Base-by-base conservation (phyloP, 2,329 filamentous ascomycete genomes). In the Neopestalotiopsis clavispora region DNA sequence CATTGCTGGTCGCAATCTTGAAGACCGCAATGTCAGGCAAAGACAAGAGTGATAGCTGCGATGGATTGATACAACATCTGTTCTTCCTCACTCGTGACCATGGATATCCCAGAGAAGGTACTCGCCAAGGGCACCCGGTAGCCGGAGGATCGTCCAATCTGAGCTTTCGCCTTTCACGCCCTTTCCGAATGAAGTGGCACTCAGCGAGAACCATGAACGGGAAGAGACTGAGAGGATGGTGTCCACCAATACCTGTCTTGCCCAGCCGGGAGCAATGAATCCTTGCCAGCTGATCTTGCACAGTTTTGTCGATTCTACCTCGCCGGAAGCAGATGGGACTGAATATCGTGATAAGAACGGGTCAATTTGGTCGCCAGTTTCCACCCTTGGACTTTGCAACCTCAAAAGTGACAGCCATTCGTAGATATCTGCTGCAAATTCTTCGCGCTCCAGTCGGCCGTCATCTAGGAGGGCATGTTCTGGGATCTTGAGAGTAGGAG, bases 381-480 rank as follows among this genome's bases (percentile, higher is more conserved):
- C 74, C 20, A 95, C 77, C 30, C 92, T 85, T n/a, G 91, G 89
- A 68, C 92, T 94, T 10, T 84, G 80, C 0, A 94, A 83, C 12
- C 87, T 85, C 4, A 91, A 77, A n/a, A 97, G 80, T 2, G 90
- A 90, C 0, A 95, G 76, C 90, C 92, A 96, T 80, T 96, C 93
- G 72, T 94, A 90, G 13, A 91, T 76, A 20, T 91, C 89, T 0
- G 86, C 84, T 1, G 88, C 87, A 70, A 85, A 86, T 28, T 94
- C 89, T 69, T 92, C 89, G 45, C 93, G 83, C 7, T 87, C 85
- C 57, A 83, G 80, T 65, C 80, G 78, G 52, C 83, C 83, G 45
- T 80, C 73, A 1, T 76, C 71, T 61, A 79, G 72, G 57, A 84
- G 73, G 17, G 78, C 70, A 14, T 75, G 72, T 10, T 73, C 67